Base-by-base conservation (phyloP, 345 rosid genomes). In the Citrus inodora region DNA sequence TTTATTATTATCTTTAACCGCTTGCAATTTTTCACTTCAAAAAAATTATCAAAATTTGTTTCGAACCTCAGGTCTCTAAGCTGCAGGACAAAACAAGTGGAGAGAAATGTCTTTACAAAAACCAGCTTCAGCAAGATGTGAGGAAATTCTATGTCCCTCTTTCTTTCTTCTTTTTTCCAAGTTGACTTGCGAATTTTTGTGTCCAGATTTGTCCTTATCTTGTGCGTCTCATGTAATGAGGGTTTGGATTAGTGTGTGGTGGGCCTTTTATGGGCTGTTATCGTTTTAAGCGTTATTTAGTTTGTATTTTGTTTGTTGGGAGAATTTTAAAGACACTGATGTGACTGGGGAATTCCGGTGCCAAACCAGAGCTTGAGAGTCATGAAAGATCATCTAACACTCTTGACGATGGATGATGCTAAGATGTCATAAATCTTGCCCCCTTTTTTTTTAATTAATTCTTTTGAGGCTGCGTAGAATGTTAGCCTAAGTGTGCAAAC, bases 41-140 rank as follows among this genome's bases (percentile, higher is more conserved):
- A 46, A 42, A 46, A 1, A 46, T 13, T 25, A 63, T 61, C 64
- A 24, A 8, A 30, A 30, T 19, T 53, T 70, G 27, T 11, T 53
- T 70, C 21, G 22, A 56, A 67, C 40, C 76, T 71, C 83, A 87
- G 89, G 88, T 85, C 67, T 72, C 80, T 79, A 82, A 82, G 76
- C 70, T 75, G 66, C 78, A 37, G 74, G 83, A 81, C 30, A 83
- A 82, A 81, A 84, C 55, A 56, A 86, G 78, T 71, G 86, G 81
- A 77, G 82, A 75, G 67, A 67, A 82, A 85, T 75, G 87, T 70
- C 72, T 81, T 82, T 88, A 94, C 81, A 92, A 83, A 71, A 58
- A 79, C 87, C 89, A 89, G 87, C 98, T 94, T 56, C 95, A 93
- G 86, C 87, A 94, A 90, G 98, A 93, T 76, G 98, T 93, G 85